Conservation (phyloP, 371 early-diverging fungal genomes). For the Rhizopus delemar region DNA sequence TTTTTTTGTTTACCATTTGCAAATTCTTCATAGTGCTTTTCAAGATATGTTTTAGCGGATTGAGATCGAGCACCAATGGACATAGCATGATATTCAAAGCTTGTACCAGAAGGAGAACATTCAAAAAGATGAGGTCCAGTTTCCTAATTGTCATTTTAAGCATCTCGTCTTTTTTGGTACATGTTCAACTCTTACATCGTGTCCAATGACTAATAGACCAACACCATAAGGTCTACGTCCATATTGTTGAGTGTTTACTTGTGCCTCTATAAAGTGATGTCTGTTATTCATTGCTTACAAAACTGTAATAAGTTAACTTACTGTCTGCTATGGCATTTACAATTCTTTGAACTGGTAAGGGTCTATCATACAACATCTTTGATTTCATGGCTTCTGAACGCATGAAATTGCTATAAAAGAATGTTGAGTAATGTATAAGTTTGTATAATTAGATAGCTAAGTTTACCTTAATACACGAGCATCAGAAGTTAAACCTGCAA, state of each 20-base stretch:
- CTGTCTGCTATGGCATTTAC: slow-evolving; percentile 88
- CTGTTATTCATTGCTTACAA: too few species aligned
- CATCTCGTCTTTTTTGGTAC: slow-evolving; percentile 2
- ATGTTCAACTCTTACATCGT: slow-evolving; percentile 65
- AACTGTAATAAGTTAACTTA: slow-evolving; percentile 24
- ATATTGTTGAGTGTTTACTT: slow-evolving; percentile 95
- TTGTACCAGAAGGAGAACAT: slow-evolving; percentile 91
- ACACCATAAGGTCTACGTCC: slow-evolving; percentile 98
- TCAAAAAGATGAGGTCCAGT: slow-evolving; percentile 96
- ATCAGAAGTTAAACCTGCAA: slow-evolving; percentile 97
- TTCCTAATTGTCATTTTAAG: slow-evolving; percentile 50
- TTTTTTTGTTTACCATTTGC: slow-evolving; percentile 58
- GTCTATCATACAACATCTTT: slow-evolving; percentile 87
- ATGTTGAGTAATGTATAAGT: not conserved
- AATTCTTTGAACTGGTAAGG: slow-evolving; percentile 88
- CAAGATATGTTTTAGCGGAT: slow-evolving; percentile 96
- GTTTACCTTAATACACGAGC: slow-evolving; percentile 90
- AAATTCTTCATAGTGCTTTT: slow-evolving; percentile 83
- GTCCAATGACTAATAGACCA: slow-evolving; percentile 90
- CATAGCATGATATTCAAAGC: slow-evolving; percentile 92
- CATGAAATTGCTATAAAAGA: slow-evolving; percentile 84
- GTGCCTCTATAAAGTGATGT: slow-evolving; percentile 76
- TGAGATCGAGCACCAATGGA: slow-evolving; percentile 97
- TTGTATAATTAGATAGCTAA: not conserved
- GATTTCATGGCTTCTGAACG: slow-evolving; percentile 92